Percentiles rank a stretch among this genome's conserved stretches.
phyloP scores from a whole-genome alignment of 495 filamentous ascomycete genomes.

The Aspergillus coremiiformis region DNA sequence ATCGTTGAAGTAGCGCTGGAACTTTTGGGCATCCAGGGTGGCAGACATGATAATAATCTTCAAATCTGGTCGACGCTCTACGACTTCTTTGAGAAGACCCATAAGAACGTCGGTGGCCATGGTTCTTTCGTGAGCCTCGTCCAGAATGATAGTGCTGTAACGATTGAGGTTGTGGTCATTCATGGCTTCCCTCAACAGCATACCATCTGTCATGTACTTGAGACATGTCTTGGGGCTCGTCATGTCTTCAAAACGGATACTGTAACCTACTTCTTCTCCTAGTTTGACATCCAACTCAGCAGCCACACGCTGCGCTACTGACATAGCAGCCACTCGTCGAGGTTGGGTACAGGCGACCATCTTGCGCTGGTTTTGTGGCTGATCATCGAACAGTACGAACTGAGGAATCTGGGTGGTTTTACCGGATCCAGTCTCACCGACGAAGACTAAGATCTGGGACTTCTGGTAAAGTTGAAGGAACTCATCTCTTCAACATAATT shows the following conservation, averaged over 20 bases:
- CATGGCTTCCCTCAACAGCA: constrained; percentile 97
- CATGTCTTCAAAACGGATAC: constrained; percentile 96
- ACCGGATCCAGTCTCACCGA: constrained; percentile 98
- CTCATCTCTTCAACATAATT: constrained; percentile 56
- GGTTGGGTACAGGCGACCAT: constrained; percentile 97
- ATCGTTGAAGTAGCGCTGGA: constrained; percentile 94
- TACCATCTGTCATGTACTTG: constrained; percentile 99
- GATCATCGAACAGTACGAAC: constrained; percentile 94
- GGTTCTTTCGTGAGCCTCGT: constrained; percentile 95
- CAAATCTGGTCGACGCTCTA: constrained; percentile 67
- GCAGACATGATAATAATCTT: constrained; percentile 99
- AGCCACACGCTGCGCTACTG: constrained; percentile 95
- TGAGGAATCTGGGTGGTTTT: constrained; percentile 99
- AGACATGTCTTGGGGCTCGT: constrained; percentile 84
- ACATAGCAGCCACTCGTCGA: constrained; percentile 97
- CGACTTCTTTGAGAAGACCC: constrained; percentile 86
- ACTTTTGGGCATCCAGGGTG: constrained; percentile 93
- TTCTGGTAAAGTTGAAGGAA: constrained; percentile 89
- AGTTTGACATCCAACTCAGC: constrained; percentile 91
- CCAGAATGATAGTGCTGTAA: constrained; percentile 97
- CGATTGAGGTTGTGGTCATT: constrained; percentile 83
- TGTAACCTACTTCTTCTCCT: constrained; percentile 96
- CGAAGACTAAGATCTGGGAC: constrained; percentile 93
- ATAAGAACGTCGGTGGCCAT: constrained; percentile 94
- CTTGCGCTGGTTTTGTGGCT: constrained; percentile 75